Percentiles rank a stretch among this genome's conserved stretches.
Evolutionary conservation across 1,284 basidiomycete species (phyloP).

Genomic region (Ceratobasidium sp.): DNA sequence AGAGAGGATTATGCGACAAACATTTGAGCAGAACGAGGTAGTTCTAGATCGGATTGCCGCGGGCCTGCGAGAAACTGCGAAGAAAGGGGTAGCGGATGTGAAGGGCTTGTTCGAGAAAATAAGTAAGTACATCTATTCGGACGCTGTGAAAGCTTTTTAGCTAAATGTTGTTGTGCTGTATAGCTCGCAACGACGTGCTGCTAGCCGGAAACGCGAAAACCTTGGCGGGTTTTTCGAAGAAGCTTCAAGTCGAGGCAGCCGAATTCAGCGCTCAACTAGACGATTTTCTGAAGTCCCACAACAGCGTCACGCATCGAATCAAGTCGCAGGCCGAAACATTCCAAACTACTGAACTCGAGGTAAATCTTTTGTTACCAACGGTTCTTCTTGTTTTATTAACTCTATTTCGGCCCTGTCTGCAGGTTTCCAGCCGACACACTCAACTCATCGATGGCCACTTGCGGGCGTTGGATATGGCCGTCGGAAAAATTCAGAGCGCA

Average conservation of each 20-base stretch:
- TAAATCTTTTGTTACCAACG: constrained; percentile 48
- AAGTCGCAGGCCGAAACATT: constrained; percentile 67
- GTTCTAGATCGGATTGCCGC: constrained; percentile 75
- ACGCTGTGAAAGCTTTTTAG: neutral
- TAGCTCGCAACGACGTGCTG: constrained; percentile 79
- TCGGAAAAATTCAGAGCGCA: constrained; percentile 67
- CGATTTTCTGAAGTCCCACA: constrained; percentile 69
- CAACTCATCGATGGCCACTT: constrained; percentile 70
- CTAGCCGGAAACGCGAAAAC: constrained; percentile 73
- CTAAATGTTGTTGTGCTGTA: neutral
- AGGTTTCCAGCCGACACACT: constrained; percentile 64
- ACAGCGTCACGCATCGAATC: constrained; percentile 65
- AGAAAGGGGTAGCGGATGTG: constrained; percentile 78
- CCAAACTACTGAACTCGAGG: constrained; percentile 64
- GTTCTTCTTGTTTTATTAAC: constrained; percentile 42
- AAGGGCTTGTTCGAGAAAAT: constrained; percentile 84
- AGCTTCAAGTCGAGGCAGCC: constrained; percentile 63
- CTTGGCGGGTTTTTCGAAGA: constrained; percentile 70
- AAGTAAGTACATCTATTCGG: constrained; percentile 61
- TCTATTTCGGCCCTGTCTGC: constrained; percentile 41
- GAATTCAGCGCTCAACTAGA: constrained; percentile 68
- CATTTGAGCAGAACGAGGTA: constrained; percentile 80
- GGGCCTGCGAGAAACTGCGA: constrained; percentile 72
- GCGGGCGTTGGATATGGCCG: constrained; percentile 64
- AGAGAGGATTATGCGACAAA: constrained; percentile 78